Evolutionary conservation across 441 rosid species (phyloP), one percentile per base, ranked within the genome.

Genomic region (Aleurites moluccanus): DNA sequence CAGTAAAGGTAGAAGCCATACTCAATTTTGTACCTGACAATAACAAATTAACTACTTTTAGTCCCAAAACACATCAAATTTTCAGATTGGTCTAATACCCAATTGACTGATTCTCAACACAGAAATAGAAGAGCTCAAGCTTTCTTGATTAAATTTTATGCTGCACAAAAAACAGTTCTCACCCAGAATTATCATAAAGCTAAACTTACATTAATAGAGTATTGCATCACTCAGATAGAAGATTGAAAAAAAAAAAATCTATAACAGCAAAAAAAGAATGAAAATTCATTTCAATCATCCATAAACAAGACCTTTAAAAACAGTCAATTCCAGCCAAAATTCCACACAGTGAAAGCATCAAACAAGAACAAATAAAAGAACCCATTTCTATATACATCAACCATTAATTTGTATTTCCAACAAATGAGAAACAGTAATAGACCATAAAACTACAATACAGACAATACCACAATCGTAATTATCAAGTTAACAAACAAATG

Each of bases 1-100:
- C 83, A 42, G 85, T 80, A 77, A 88, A 87, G 45, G 90, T 86
- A 2, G 89, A 88, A 0, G 98, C 91, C 98, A 94, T 94, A 73
- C 59, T 70, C 65, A 86, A 63, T 73, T 50, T 62, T 44, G 35
- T 13, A 10, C 28, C 72, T 33, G 25, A 4, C 20, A 27, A 25
- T 6, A 63, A 28, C 30, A 23, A 20, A 28, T 28, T 61, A 20
- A 20, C 4, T 15, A 5, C 6, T 23, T 44, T 42, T 8, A n/a
- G 25, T 42, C 6, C 13, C 47, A 4, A 52, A 11, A 64, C 7
- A 65, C 2, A 44, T 14, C 11, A 23, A 2, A 42, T 5, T 44
- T 6, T 7, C 55, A 23, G n/a, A 44, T 13, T 14, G 33, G 20
- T 45, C 55, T 23, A 45, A 64, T 2, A 64, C 67, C 40, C 18